These are phyloP conservation scores for Tolypocladium album DNA, from an alignment of 2,329 filamentous ascomycete genomes.

Conservation along the genomic window DNA sequence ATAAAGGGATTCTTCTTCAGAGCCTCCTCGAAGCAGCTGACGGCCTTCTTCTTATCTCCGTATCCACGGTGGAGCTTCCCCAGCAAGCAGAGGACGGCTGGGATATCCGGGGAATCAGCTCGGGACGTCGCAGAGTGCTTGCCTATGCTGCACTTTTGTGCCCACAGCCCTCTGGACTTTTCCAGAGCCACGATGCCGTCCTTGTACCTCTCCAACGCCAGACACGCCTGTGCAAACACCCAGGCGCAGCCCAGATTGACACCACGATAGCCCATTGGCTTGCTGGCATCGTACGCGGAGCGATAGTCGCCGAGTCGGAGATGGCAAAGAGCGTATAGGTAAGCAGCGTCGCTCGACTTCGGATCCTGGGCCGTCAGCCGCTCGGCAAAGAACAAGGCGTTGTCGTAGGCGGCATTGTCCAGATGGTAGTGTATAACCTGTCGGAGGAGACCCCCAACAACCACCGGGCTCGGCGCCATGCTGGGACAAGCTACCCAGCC, in stretches of 20 bases:
- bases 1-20: slow-evolving; percentile 89
- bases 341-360: slow-evolving; percentile 67
- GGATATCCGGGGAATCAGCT: slow-evolving; percentile 68
- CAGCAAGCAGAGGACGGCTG: slow-evolving; percentile 71
- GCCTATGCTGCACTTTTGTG: slow-evolving; percentile 64
- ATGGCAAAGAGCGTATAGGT: slow-evolving; percentile 77
- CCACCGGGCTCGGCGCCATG: slow-evolving; percentile 43
- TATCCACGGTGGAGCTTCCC: slow-evolving; percentile 81
- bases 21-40: slow-evolving; percentile 78
- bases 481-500: slow-evolving; percentile 7
- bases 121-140: slow-evolving; percentile 70
- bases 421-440: slow-evolving; percentile 60
- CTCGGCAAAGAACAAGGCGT: slow-evolving; percentile 88
- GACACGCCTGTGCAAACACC: slow-evolving; percentile 81
- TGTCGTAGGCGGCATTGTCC: slow-evolving; percentile 81
- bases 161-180: slow-evolving; percentile 68
- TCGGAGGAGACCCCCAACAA: slow-evolving; percentile 41
- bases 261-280: slow-evolving; percentile 58
- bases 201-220: slow-evolving; percentile 65
- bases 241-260: slow-evolving; percentile 80
- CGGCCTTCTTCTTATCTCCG: slow-evolving; percentile 73
- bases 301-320: slow-evolving; percentile 72
- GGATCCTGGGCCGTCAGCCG: slow-evolving; percentile 77
- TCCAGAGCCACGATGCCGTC: slow-evolving; percentile 80
- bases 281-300: slow-evolving; percentile 76